Evolutionary conservation across 805 yeast species (phyloP), one percentile per base, ranked within the genome.

Genomic region (Candida vartiovaarae): DNA sequence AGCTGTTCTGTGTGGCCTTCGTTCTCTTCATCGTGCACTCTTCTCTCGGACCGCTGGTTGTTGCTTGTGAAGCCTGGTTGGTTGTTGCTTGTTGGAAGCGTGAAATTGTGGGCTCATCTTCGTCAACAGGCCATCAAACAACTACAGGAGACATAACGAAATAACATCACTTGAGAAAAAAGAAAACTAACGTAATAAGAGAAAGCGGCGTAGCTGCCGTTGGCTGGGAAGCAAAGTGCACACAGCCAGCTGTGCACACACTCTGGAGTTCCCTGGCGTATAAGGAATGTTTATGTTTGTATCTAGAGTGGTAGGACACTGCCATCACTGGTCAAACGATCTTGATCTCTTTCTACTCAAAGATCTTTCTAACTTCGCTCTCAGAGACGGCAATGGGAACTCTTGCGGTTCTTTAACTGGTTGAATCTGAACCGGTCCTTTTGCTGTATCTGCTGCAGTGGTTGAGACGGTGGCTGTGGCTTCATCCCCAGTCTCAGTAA

Each of bases 1-100:
- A 48, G 31, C 36, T 43, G 29, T 48, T 48, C 8, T 8, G 25
- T 25, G 24, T 15, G 3, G 37, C 40, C 33, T 41, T 42, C 10
- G 27, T 9, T 29, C 39, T 38, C 30, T 25, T 38, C 28, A 37
- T 23, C 23, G 33, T 11, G 38, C 10, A 24, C 36, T 8, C 20
- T 15, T 15, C 20, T 15, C 2, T 15, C 20, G 20, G 20, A 15
- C 20, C 20, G 20, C 20, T 15, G 20, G 20, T 15, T 15, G 20
- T 15, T 15, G 20, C 20, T 15, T 15, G 20, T 15, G 20, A 15
- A 15, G 20, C 20, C 20, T 15, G 20, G 20, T 15, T 15, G 20
- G 20, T 15, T 15, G 20, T 15, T 15, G 20, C 20, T 15, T 15
- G 20, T 15, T 15, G 20, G 20, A 15, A 15, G 20, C 20, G 20